Evolutionary conservation across 176 grass and related monocot genomes (phyloP), one percentile per base, ranked within the genome.

Genomic region (Oryza glaberrima): DNA sequence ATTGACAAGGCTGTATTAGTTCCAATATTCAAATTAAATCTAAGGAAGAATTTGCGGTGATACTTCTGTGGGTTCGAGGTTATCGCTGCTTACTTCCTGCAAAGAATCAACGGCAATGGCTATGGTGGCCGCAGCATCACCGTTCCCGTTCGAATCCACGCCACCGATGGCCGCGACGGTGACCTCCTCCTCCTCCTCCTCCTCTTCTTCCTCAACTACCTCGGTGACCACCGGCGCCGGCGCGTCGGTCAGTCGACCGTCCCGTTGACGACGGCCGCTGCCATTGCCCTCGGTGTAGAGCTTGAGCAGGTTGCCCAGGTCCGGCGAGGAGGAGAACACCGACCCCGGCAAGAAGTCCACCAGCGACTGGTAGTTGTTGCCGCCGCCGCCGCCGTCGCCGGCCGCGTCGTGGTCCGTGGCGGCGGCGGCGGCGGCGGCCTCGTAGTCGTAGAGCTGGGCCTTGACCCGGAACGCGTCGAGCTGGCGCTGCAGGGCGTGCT

Each of bases 341-440:
- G 88, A 78, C 11, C 79, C 78, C 23, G 88, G 83, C 35, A 90
- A 9, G 79, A 86, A 90, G 11, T 90, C 83, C 67, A 82, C 83
- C 56, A 86, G 79, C 44, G 88, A 90, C 73, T 86, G 79, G 88
- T 90, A 90, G 54, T 89, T 89, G 65, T 89, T 88, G 45, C 1
- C 17, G 13, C 47, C 47, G 13, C 2, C 46, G 46, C 11, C 46
- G 11, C 46, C 10, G 11, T 36, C 46, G 47, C 13, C 47, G 47
- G 13, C 13, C 0, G 5, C 1, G 17, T 11, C 41, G 35, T 51
- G 51, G 16, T 54, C 72, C 20, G 3, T 19, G 4, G 76, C 51
- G 7, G 28, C 51, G 7, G 28, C 6, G 30, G 30, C 30, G 30
- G 76, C 51, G 7, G 40, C 22, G 32, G 12, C 6, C 1, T 41